Percentiles rank a stretch among this genome's conserved stretches.
These are phyloP conservation scores for Bipolaris sorokiniana DNA, from an alignment of 2,329 filamentous ascomycete genomes.

Conservation along the genomic window DNA sequence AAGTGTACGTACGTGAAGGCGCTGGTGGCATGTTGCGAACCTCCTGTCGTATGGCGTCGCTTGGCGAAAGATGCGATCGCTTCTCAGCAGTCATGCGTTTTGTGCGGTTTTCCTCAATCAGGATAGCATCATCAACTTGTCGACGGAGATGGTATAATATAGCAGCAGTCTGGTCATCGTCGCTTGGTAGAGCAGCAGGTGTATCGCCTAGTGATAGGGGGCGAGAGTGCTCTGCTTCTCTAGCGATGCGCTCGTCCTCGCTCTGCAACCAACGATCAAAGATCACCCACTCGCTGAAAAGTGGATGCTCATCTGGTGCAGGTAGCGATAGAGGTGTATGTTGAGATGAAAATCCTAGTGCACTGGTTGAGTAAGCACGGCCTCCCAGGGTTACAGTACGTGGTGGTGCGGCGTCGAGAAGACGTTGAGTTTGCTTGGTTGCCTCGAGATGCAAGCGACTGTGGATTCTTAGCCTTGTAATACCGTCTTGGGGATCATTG, in stretches of 20 bases:
- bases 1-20: slow-evolving; percentile 35
- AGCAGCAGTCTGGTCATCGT: slow-evolving; percentile 35
- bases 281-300: slow-evolving; percentile 41
- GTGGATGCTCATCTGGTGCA: slow-evolving; percentile 35
- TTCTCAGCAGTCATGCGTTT: slow-evolving; percentile 35
- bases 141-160: slow-evolving; percentile 36
- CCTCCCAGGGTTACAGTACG: slow-evolving; percentile 37
- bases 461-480: slow-evolving; percentile 13
- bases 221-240: slow-evolving; percentile 24
- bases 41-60: slow-evolving; percentile 37
- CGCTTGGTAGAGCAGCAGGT: slow-evolving; percentile 21
- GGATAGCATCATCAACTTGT: slow-evolving; percentile 41
- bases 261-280: slow-evolving; percentile 38
- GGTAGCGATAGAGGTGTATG: slow-evolving; percentile 28
- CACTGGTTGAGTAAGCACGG: slow-evolving; percentile 33
- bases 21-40: slow-evolving; percentile 33
- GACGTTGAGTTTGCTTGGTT: slow-evolving; percentile 30
- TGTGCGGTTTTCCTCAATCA: slow-evolving; percentile 40
- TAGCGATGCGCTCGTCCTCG: slow-evolving; percentile 36
- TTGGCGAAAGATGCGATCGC: slow-evolving; percentile 36
- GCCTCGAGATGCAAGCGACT: slow-evolving; percentile 40
- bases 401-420: slow-evolving; percentile 31
- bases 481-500: not conserved
- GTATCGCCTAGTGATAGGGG: slow-evolving; percentile 33
- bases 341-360: slow-evolving; percentile 25